Evolutionary conservation across 371 early-diverging fungal genomes (phyloP), one percentile per base, ranked within the genome.

Genomic region (Lichtheimia hyalospora): DNA sequence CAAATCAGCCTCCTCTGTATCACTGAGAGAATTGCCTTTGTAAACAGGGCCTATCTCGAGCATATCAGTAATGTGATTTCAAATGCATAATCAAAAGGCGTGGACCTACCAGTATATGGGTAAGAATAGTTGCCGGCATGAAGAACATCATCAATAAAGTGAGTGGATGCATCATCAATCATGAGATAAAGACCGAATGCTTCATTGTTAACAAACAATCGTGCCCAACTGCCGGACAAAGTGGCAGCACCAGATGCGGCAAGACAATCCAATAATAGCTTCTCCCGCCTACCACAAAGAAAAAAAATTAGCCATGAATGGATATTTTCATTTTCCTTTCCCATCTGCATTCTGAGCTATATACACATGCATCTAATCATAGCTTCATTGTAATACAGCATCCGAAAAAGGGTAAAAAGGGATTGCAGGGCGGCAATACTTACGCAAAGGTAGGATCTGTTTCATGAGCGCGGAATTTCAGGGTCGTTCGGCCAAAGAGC

Each of bases 391-490:
- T 34, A 34, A 10, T 34, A 34, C 34, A 34, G 34, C 34, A 34
- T 34, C 34, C 34, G 10, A 34, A 34, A 34, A 34, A 8, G 34
- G 34, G 34, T 10, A 54, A 40, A 34, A 27, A 40, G 41, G 1
- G 13, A 18, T 25, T 25, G 25, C 5, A 25, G 25, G n/a, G n/a
- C n/a, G n/a, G n/a, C n/a, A n/a, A n/a, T 18, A 67, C 71, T 52
- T 67, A 70, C 71, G 75, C 54, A 42, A 67, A 57, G 24, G 78
- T 81, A 16, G 73, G 71, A 41, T 81, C 81, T 1, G 81, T 78
- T 28, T 74, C 70, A 60, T 74, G 68, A 48, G 81, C 74, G 20
- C 81, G 74, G 57, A 81, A 50, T 67, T 81, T 81, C 55, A 81
- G 16, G 48, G 68, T 64, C 23, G 74, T 74, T 46, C 81, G 78